A percentile compares a stretch with the other conserved stretches of the same genome.
Conservation (phyloP, 208 protist genomes). For the Polymyxa betae region DNA sequence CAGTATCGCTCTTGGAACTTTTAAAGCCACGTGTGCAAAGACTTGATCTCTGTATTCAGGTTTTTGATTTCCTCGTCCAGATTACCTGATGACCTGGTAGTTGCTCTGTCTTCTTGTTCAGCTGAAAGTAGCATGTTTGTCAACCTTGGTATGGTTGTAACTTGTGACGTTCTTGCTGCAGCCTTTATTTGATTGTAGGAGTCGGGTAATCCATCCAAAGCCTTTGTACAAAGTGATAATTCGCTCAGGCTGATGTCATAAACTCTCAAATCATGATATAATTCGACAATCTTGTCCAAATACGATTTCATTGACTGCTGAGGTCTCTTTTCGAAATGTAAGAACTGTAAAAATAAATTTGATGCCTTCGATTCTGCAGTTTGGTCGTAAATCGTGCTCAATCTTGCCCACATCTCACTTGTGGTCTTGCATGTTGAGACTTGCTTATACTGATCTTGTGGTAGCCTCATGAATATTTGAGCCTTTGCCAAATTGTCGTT, state of each 20-base stretch:
- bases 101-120: too few species aligned
- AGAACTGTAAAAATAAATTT: neutral
- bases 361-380: neutral
- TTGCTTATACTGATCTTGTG: neutral
- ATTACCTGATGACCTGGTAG: too few species aligned
- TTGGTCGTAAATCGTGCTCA: neutral
- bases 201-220: neutral
- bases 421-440: neutral
- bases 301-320: neutral
- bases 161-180: neutral
- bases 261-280: neutral
- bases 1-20: too few species aligned
- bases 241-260: neutral
- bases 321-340: neutral
- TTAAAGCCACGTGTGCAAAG: too few species aligned
- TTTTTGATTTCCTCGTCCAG: too few species aligned
- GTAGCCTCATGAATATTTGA: neutral
- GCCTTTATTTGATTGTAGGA: neutral
- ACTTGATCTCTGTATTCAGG: too few species aligned
- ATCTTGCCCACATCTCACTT: neutral
- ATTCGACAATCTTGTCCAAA: neutral
- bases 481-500: too few species aligned
- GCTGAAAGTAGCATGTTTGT: neutral
- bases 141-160: neutral
- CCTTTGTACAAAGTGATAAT: neutral